phyloP scores from a whole-genome alignment of 2,329 filamentous ascomycete species.

The Cryphonectria radicalis region DNA sequence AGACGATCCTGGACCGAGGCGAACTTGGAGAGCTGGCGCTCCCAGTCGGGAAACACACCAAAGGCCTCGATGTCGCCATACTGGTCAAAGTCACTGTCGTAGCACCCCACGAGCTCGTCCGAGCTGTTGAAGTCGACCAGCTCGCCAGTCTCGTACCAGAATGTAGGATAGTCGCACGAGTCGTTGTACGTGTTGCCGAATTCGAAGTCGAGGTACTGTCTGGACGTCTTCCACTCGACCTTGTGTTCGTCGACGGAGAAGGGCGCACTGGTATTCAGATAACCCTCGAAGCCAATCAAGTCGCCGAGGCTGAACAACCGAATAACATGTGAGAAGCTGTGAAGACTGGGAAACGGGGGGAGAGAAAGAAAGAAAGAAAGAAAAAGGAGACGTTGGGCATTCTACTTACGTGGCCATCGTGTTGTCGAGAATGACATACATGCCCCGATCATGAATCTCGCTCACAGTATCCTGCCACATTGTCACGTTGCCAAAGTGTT shows the following conservation, averaged over 20 bases:
- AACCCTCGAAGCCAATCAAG: slow-evolving; percentile 64
- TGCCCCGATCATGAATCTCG: slow-evolving; percentile 63
- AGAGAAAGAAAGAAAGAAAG: too few species aligned
- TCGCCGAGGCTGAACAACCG: slow-evolving; percentile 53
- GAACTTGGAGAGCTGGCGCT: slow-evolving; percentile 67
- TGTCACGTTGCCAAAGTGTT: slow-evolving; percentile 63
- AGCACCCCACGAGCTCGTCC: slow-evolving; percentile 55
- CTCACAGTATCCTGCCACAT: slow-evolving; percentile 61
- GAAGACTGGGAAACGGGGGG: neutral
- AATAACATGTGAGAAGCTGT: slow-evolving; percentile 17
- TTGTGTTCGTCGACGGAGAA: slow-evolving; percentile 60
- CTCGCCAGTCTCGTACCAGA: slow-evolving; percentile 62
- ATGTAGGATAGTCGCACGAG: slow-evolving; percentile 60
- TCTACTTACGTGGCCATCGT: slow-evolving; percentile 58
- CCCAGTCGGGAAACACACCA: slow-evolving; percentile 65
- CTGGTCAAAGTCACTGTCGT: slow-evolving; percentile 64
- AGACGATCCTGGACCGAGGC: slow-evolving; percentile 68
- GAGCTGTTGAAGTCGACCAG: slow-evolving; percentile 52
- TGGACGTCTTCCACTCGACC: slow-evolving; percentile 56
- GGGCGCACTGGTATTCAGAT: slow-evolving; percentile 60
- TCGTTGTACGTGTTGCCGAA: slow-evolving; percentile 56
- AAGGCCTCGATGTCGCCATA: slow-evolving; percentile 67
- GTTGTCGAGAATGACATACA: slow-evolving; percentile 71
- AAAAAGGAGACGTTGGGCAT: neutral
- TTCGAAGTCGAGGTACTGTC: slow-evolving; percentile 61